Conservation (phyloP, 495 filamentous ascomycete species). For the Penicillium turbatum region DNA sequence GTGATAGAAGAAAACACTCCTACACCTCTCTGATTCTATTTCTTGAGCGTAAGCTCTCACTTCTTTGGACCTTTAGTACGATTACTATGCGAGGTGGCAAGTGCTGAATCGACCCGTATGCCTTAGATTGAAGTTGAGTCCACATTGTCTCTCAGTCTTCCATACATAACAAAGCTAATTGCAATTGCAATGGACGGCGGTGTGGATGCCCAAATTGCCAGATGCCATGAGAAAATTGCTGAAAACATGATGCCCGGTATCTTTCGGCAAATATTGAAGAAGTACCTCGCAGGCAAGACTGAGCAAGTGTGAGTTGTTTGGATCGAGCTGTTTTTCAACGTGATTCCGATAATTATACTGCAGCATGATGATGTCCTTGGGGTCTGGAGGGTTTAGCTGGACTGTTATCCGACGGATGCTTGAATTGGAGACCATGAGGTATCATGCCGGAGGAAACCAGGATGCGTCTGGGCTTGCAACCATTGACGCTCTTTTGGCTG, state of each 20-base stretch:
- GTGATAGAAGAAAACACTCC: too few relatives aligned
- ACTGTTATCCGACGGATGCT: neutral
- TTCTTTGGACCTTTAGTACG: too few relatives aligned
- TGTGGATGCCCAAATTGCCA: conserved; percentile 8
- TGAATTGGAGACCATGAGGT: neutral
- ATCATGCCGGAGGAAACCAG: neutral
- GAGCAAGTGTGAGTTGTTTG: neutral
- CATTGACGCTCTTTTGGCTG: neutral
- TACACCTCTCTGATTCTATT: too few relatives aligned
- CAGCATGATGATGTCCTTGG: neutral
- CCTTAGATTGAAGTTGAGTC: neutral
- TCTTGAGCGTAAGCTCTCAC: too few relatives aligned
- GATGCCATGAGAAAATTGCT: conserved; percentile 11
- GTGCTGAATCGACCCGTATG: too few relatives aligned
- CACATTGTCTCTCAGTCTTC: too few relatives aligned
- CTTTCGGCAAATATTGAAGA: conserved; percentile 4
- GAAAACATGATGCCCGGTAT: conserved; percentile 10
- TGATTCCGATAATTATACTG: neutral
- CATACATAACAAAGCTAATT: too few relatives aligned
- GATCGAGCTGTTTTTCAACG: neutral
- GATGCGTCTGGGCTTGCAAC: neutral
- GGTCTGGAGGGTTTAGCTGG: neutral
- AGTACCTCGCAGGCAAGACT: neutral
- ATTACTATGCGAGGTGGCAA: too few relatives aligned
- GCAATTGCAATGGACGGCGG: neutral